Conservation (phyloP, 78 protist genomes). For the Protostelium mycophagum region DNA sequence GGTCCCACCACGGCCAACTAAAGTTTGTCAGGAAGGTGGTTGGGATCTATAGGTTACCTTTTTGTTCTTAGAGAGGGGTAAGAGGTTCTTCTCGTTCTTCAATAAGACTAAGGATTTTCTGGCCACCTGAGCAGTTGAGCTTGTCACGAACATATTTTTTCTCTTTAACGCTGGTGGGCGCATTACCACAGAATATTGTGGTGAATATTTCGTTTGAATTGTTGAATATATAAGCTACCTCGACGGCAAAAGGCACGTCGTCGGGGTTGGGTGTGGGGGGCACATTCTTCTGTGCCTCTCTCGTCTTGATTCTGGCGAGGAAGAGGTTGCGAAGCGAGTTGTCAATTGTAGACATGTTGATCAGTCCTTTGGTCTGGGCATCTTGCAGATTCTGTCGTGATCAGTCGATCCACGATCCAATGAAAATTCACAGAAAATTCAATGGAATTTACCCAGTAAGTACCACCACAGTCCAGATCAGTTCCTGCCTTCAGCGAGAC, state of each 20-base stretch:
- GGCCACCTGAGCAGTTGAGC: background rate
- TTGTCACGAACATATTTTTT: no score
- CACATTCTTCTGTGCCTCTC: no score
- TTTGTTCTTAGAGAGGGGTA: slow-evolving; percentile 17
- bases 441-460: no score
- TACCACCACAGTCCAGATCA: slow-evolving; percentile 4
- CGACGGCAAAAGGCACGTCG: no score
- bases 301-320: slow-evolving; percentile 4
- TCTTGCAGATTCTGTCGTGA: background rate
- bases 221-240: no score
- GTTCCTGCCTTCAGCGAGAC: background rate
- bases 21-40: no score
- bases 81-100: slow-evolving; percentile 23
- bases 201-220: no score
- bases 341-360: slow-evolving; percentile 6
- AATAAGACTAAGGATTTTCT: slow-evolving; percentile 32
- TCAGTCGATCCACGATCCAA: no score
- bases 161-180: no score
- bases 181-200: no score
- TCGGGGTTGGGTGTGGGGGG: background rate
- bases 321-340: background rate
- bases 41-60: no score
- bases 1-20: slow-evolving; percentile 22
- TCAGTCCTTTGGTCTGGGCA: slow-evolving; percentile 18
- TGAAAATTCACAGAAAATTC: no score